phyloP scores from a whole-genome alignment of 164 flowering plant species.

The Berberis thunbergii region DNA sequence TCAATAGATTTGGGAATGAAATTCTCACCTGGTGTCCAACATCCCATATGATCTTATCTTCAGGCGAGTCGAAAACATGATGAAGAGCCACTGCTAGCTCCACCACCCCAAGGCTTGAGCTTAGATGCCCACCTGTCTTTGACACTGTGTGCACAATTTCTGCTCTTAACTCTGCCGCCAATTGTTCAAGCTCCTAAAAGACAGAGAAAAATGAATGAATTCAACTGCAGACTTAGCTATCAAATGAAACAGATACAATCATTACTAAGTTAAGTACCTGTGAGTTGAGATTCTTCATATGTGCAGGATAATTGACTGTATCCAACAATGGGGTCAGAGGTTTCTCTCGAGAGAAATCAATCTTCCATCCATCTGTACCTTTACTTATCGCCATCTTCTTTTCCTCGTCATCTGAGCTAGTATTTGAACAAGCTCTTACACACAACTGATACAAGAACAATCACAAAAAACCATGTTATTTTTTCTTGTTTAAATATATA shows the following conservation, averaged over 20 bases:
- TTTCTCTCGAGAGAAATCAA: conserved; percentile 53
- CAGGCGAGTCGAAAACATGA: conserved; percentile 80
- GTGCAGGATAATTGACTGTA: conserved; percentile 67
- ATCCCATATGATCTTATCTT: conserved; percentile 92
- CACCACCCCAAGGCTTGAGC: conserved; percentile 83
- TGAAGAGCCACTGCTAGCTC: conserved; percentile 83
- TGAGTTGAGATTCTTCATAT: conserved; percentile 72
- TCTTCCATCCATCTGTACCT: conserved; percentile 42
- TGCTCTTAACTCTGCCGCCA: conserved; percentile 76
- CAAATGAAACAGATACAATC: neutral
- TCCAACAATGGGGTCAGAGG: conserved; percentile 80
- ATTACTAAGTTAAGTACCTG: conserved; percentile 23
- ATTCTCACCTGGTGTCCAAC: conserved; percentile 86
- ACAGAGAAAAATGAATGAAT: neutral
- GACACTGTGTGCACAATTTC: conserved; percentile 66
- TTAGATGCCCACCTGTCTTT: conserved; percentile 79
- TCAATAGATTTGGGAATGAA: too few relatives aligned
- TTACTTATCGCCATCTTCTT: conserved; percentile 25
- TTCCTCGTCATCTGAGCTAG: conserved; percentile 28
- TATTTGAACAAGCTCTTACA: conserved; percentile 34
- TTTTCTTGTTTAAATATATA: neutral
- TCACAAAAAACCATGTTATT: neutral
- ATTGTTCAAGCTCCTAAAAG: conserved; percentile 68
- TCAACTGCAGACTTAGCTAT: neutral
- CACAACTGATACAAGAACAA: conserved; percentile 16